Base-by-base conservation (phyloP, 108 stramenopile species). In the Cylindrotheca closterium region DNA sequence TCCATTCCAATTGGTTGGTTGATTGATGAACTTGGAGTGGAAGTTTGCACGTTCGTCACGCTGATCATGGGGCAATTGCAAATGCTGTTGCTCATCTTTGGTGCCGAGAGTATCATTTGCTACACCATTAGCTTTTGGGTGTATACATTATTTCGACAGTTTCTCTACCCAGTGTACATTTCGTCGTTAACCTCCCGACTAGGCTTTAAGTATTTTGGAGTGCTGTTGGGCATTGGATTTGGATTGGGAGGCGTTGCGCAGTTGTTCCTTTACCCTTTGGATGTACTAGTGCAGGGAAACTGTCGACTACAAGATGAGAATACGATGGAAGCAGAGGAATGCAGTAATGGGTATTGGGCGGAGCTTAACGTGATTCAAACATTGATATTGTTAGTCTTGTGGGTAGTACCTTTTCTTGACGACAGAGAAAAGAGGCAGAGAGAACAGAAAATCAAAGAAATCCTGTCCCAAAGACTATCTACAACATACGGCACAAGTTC, bases 201-300 rank as follows among this genome's bases (percentile, higher is more conserved):
- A 28, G 86, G 86, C 1, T 83, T 87, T 70, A 78, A 78, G 37
- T 83, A 83, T 58, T 81, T 83, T 65, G 86, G 86, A 8, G 60
- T 87, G 27, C 48, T 87, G 31, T 47, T 67, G 1, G 86, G 86
- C 22, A 32, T 86, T 28, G 75, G 76, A 4, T 86, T 80, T 58
- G 67, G 74, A 12, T 21, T 75, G 2, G 59, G 73, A 15, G 84
- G 84, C 2, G 18, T 79, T 45, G 60, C 61, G 15, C 78, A 79
- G 50, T 27, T 79, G 29, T 50, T 67, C 18, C 51, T 72, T 25
- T 42, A 70, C 15, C 7, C 58, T 1, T 47, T 78, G 52, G 65
- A 63, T 2, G 30, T 45, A 2, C 5, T 30, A 21, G 48, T 67
- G 1, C 29, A 60, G 24, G 77, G 75, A 10, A 51, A 65, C 24